A percentile compares a stretch with the other conserved stretches of the same genome.
phyloP scores from a whole-genome alignment of 805 yeast species.

The Dipodascopsis uninucleata region DNA sequence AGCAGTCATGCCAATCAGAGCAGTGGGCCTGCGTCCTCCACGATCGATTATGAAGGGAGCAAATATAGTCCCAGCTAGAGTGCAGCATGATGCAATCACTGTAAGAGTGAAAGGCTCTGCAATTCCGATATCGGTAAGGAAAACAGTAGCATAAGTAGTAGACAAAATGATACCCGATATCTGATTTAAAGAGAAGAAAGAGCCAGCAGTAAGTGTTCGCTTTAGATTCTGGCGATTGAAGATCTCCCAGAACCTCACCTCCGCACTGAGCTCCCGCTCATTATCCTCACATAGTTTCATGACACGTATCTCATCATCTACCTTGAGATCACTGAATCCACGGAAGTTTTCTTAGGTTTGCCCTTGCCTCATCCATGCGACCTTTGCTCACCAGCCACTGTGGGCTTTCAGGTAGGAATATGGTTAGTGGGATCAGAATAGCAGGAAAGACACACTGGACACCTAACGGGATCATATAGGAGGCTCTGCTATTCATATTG shows the following conservation, averaged over 20 bases:
- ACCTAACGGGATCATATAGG: slow-evolving; percentile 9
- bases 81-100: slow-evolving; percentile 8
- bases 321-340: slow-evolving; percentile 2
- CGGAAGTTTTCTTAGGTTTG: slow-evolving; percentile 6
- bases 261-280: slow-evolving; percentile 1
- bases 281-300: not conserved
- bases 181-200: slow-evolving; percentile 8
- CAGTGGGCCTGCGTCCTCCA: slow-evolving; percentile 10
- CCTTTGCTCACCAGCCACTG: slow-evolving; percentile 5
- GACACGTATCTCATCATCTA: not conserved
- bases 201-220: slow-evolving; percentile 8
- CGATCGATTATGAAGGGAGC: slow-evolving; percentile 8
- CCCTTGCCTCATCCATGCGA: slow-evolving; percentile 2
- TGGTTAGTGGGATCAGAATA: slow-evolving; percentile 1
- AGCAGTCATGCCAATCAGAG: slow-evolving; percentile 6
- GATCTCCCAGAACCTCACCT: slow-evolving; percentile 5
- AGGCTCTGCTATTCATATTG: not conserved
- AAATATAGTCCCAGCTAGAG: slow-evolving; percentile 7
- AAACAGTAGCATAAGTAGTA: slow-evolving; percentile 8
- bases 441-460: slow-evolving; percentile 10
- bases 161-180: slow-evolving; percentile 9
- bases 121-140: slow-evolving; percentile 3
- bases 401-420: slow-evolving; percentile 5
- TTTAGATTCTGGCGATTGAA: slow-evolving; percentile 6
- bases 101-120: slow-evolving; percentile 9